Percentiles rank a stretch among this genome's conserved stretches.
Evolutionary conservation across 2,329 filamentous ascomycete genomes (phyloP).

Genomic region (Curvularia lunata): DNA sequence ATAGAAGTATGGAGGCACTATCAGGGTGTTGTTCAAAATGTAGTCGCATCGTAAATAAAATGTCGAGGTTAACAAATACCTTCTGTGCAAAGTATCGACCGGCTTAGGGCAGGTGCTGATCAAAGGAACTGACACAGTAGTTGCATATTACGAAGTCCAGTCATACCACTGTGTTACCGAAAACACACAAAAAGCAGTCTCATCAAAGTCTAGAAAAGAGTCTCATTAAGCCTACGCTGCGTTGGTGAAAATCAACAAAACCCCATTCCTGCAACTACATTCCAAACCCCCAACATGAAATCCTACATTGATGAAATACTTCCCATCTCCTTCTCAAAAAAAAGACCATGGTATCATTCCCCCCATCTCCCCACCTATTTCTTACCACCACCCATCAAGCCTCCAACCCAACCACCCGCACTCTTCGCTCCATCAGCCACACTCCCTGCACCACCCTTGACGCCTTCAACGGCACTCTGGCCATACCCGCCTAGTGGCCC

Average conservation of each 20-base stretch:
- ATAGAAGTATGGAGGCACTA: neutral
- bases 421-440: slow-evolving; percentile 36
- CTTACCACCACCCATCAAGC: slow-evolving; percentile 32
- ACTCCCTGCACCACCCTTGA: slow-evolving; percentile 37
- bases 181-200: neutral
- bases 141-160: neutral
- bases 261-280: neutral
- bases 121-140: neutral
- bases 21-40: neutral
- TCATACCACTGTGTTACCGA: neutral
- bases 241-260: neutral
- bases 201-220: neutral
- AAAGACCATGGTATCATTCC: slow-evolving; percentile 8
- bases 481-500: slow-evolving; percentile 44
- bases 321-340: no score
- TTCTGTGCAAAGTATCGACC: neutral
- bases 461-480: slow-evolving; percentile 38
- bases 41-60: neutral
- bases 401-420: slow-evolving; percentile 35
- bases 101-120: no score
- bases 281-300: no score
- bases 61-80: neutral
- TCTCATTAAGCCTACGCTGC: neutral
- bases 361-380: slow-evolving; percentile 12
- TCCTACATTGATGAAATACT: no score